Base-by-base conservation (phyloP, 1,284 basidiomycete genomes). In the Ganoderma resinaceum region DNA sequence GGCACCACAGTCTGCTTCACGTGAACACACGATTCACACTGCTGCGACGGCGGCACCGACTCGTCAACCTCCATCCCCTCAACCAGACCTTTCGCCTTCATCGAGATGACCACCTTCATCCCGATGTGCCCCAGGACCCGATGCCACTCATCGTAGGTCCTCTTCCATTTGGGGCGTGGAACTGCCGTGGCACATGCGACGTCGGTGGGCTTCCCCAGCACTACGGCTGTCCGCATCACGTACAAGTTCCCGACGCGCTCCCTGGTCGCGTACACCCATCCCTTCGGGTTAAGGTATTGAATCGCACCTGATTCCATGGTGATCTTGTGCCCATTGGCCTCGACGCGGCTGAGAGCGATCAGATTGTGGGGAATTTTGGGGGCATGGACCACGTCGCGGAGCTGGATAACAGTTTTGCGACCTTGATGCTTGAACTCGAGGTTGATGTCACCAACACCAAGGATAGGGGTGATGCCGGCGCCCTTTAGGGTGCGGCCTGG, bases 81-180 rank as follows among this genome's bases (percentile, higher is more conserved):
- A 16, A 68, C 62, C 18, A 68, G 16, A 2, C 42, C 33, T 31
- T 57, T 57, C 31, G 23, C 61, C 38, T 26, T 37, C 49, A 68
- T 42, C 14, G 49, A 37, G 26, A 60, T 26, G 20, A 64, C 49
- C 2, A 40, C 20, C 40, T 68, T 61, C 52, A 65, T 64, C 7
- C 40, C 40, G 11, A 29, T 14, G 16, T 68, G 66, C 0, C 58
- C 59, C n/a, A 68, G 46, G 31, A 62, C 40, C 29, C 70, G 66
- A 58, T 83, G 82, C 80, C 79, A 81, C 42, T 82, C 73, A 23
- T 79, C 71, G 77, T 76, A 80, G 0, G 77, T 58, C 42, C 63
- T 46, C 29, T 20, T 31, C 18, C 60, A 31, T 4, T 37, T 55
- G 6, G 67, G 70, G 12, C 67, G 68, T 0, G 31, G 12, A 3